Percentiles rank a stretch among this genome's conserved stretches.
phyloP scores from a whole-genome alignment of 2,329 filamentous ascomycete species.

The Davidsoniella neocaledoniae region DNA sequence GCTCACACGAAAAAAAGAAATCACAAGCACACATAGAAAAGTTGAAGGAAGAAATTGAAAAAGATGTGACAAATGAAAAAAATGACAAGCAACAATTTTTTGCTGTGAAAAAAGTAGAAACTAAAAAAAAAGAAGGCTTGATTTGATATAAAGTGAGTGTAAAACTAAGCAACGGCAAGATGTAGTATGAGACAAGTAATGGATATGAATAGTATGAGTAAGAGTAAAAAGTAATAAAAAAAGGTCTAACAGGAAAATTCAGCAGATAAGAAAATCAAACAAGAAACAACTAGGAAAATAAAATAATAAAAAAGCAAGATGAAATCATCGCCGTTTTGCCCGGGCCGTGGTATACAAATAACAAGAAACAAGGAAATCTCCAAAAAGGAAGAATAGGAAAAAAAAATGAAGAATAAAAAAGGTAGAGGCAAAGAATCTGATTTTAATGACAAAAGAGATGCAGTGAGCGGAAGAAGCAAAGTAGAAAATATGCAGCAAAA shows the following conservation, averaged over 20 bases:
- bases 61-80: constrained; percentile 1
- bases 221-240: background rate
- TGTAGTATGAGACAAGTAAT: background rate
- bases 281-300: background rate
- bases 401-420: constrained; percentile 1
- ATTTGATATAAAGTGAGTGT: background rate
- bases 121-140: background rate
- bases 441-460: too few species aligned
- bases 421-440: too few species aligned
- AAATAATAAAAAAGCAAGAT: constrained; percentile 1
- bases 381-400: constrained; percentile 9
- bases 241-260: background rate
- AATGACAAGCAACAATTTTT: background rate
- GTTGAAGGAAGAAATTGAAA: background rate
- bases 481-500: background rate
- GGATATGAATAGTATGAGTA: background rate
- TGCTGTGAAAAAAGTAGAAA: background rate
- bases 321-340: constrained; percentile 7
- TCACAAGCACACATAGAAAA: background rate
- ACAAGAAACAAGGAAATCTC: constrained; percentile 19
- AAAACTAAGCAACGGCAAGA: background rate
- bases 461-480: background rate
- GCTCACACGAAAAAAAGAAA: too few species aligned
- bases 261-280: background rate
- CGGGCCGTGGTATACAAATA: constrained; percentile 19